Base-by-base conservation (phyloP, 768 basidiomycete genomes). In the Hortiboletus flavorubellus region DNA sequence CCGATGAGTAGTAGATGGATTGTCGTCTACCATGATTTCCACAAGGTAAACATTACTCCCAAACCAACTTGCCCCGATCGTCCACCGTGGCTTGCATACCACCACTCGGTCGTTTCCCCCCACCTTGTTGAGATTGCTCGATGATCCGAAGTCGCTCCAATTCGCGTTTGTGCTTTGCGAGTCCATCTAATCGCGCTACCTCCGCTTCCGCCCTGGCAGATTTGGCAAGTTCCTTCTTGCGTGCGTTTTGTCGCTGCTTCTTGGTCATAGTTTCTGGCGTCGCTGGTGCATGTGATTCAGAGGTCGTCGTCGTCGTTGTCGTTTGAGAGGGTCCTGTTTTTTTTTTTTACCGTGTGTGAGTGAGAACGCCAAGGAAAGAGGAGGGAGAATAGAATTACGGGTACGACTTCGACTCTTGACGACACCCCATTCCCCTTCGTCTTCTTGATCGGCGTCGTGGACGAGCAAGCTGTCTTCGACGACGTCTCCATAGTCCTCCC, bases 401-500 rank as follows among this genome's bases (percentile, higher is more conserved):
- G 71, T 59, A 45, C 74, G 76, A 38, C 71, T 66, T 53, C 78
- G 78, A 61, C 82, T 81, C 71, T 76, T 80, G 61, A 93, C 89
- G 41, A 90, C 81, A 23, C 83, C 87, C 91, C 90, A 92, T 16
- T 75, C 77, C 3, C 84, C 87, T 48, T 86, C 89, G 51, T 89
- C 89, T 65, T 88, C 89, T 29, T 80, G 83, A 54, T 84, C 86
- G 5, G 80, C 83, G 42, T 84, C 84, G 46, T 78, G 78, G n/a
- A 75, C 77, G 11, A 71, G 77, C 38, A 70, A 66, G 34, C 59
- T 61, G 0, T 65, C 71, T 16, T 64, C 64, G 48, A 80, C 68
- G 21, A 81, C 81, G 49, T 89, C 86, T 53, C 90, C 89, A 63
- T 90, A 90, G 72, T 91, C 88, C 0, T 72, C 84, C 89, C 86